phyloP scores from a whole-genome alignment of 2,329 filamentous ascomycete genomes.

The Phialocephala sp. region DNA sequence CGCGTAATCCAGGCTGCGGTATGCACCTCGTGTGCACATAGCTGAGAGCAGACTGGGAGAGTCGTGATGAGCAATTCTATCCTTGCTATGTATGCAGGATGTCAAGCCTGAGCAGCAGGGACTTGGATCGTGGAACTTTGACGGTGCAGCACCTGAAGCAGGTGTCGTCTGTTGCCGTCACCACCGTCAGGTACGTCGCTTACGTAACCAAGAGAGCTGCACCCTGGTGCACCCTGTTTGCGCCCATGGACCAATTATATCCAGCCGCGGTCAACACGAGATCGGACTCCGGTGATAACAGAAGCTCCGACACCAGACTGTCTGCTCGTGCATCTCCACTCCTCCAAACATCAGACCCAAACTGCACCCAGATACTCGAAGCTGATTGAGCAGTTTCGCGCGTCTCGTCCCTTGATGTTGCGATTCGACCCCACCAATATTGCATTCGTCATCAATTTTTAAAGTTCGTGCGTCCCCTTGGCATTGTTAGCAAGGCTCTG shows the following conservation, averaged over 20 bases:
- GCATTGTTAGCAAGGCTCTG: neutral
- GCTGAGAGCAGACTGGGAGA: neutral
- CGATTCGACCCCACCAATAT: neutral
- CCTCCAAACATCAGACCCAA: neutral
- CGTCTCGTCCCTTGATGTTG: neutral
- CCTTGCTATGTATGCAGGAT: neutral
- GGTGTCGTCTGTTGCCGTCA: too few species aligned
- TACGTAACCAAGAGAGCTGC: neutral
- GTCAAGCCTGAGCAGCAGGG: too few species aligned
- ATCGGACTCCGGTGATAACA: neutral
- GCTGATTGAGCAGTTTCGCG: neutral
- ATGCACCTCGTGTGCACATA: neutral
- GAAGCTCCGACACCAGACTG: neutral
- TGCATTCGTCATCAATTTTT: constrained; percentile 1
- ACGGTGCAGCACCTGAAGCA: too few species aligned
- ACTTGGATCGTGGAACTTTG: too few species aligned
- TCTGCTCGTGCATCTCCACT: neutral
- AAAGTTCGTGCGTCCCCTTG: neutral
- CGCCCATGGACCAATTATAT: neutral
- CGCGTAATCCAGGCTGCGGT: neutral
- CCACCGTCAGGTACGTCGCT: neutral
- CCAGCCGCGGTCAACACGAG: neutral
- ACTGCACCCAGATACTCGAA: neutral
- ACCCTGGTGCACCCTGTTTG: too few species aligned
- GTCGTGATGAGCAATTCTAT: neutral